Evolutionary conservation across 176 grass and related monocot genomes (phyloP).

Genomic region (Oryza brachyantha): DNA sequence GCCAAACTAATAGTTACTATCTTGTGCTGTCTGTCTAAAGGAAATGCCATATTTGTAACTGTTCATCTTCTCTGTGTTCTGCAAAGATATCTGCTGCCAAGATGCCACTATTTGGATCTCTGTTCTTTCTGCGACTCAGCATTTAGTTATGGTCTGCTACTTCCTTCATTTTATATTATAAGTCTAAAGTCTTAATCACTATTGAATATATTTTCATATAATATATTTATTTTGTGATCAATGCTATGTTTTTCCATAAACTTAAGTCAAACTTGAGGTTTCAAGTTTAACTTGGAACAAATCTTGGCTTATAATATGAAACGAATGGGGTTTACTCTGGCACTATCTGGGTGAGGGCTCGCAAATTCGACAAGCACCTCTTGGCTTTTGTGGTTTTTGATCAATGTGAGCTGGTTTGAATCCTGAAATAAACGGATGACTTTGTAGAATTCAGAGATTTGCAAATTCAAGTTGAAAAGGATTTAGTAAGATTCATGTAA

Average conservation of each 20-base stretch:
- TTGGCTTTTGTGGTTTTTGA: not conserved
- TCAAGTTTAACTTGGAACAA: too few species aligned
- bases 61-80: not conserved
- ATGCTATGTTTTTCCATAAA: too few species aligned
- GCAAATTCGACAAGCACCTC: not conserved
- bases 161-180: too few species aligned
- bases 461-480: not conserved
- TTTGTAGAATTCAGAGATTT: not conserved
- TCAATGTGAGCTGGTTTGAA: not conserved
- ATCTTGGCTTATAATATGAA: too few species aligned
- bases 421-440: not conserved
- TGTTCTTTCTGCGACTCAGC: not conserved
- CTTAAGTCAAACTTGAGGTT: too few species aligned
- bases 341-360: not conserved
- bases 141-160: not conserved
- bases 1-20: conserved; percentile 1
- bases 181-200: too few species aligned
- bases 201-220: too few species aligned
- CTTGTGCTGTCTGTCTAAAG: not conserved
- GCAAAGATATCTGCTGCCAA: not conserved
- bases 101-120: not conserved
- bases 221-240: too few species aligned
- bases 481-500: not conserved
- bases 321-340: too few species aligned
- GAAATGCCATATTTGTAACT: not conserved